Percentiles rank a stretch among this genome's conserved stretches.
phyloP scores from a whole-genome alignment of 2,329 filamentous ascomycete genomes.

The Fusarium austroafricanum region DNA sequence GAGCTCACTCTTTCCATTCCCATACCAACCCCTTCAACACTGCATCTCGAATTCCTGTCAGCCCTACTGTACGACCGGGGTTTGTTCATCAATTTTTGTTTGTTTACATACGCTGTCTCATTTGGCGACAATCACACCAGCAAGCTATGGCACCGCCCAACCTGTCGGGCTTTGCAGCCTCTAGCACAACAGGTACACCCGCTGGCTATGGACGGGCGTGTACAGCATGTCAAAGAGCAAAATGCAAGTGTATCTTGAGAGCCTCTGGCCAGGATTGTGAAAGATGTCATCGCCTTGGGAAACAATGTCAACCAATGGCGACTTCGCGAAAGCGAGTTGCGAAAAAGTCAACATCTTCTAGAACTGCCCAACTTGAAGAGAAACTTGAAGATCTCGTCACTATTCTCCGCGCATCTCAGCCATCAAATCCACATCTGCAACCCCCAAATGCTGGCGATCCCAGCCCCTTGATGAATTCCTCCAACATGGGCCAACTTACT shows the following conservation, averaged over 20 bases:
- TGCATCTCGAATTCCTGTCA: slow-evolving; percentile 21
- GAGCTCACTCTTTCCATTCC: slow-evolving; percentile 3
- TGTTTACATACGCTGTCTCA: background rate
- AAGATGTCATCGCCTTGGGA: slow-evolving; percentile 59
- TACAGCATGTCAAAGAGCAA: slow-evolving; percentile 60
- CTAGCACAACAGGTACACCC: slow-evolving; percentile 41
- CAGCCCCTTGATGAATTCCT: slow-evolving; percentile 15
- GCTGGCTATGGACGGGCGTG: slow-evolving; percentile 59
- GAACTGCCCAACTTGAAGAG: slow-evolving; percentile 61
- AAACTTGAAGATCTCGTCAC: slow-evolving; percentile 62
- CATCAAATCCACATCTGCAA: slow-evolving; percentile 29
- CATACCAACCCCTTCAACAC: slow-evolving; percentile 6
- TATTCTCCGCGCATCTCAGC: slow-evolving; percentile 54
- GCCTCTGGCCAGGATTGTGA: slow-evolving; percentile 51
- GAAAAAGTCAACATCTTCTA: slow-evolving; percentile 51
- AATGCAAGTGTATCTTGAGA: slow-evolving; percentile 61
- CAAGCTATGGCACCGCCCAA: slow-evolving; percentile 42
- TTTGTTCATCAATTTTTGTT: slow-evolving; percentile 20
- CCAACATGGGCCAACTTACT: slow-evolving; percentile 32
- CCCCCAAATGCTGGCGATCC: slow-evolving; percentile 17
- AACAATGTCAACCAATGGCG: slow-evolving; percentile 59
- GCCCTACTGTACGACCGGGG: slow-evolving; percentile 29
- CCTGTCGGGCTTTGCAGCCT: slow-evolving; percentile 15
- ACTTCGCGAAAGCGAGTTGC: slow-evolving; percentile 54
- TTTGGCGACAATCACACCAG: slow-evolving; percentile 5